Conservation (phyloP, 176 grass and related monocot genomes). For the Raddia distichophylla region DNA sequence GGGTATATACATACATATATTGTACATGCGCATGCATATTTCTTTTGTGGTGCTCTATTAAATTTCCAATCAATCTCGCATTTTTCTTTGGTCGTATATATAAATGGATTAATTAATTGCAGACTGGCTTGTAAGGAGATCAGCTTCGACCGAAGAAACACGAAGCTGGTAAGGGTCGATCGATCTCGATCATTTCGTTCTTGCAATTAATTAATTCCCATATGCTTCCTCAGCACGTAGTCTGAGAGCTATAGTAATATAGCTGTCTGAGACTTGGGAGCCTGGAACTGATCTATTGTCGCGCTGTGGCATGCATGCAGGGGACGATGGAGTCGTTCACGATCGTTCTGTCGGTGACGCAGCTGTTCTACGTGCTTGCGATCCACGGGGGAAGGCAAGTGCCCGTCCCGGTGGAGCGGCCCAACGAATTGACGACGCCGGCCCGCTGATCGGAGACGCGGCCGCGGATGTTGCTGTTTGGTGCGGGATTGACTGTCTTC, state of each 20-base stretch:
- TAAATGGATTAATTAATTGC: background rate
- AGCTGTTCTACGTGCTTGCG: conserved; percentile 69
- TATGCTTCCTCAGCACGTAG: background rate
- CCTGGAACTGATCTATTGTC: background rate
- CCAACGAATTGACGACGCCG: background rate
- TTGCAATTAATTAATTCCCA: background rate
- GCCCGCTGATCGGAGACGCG: background rate
- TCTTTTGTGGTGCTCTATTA: too few relatives aligned
- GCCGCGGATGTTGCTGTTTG: background rate
- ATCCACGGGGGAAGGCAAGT: conserved; percentile 52
- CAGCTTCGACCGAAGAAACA: conserved; percentile 63
- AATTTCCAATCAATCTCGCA: too few relatives aligned
- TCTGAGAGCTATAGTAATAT: background rate
- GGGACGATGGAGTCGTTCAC: conserved; percentile 87
- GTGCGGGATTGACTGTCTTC: background rate
- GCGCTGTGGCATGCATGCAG: conserved; percentile 45
- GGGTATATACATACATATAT: conserved; percentile 45
- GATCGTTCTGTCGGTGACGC: conserved; percentile 75
- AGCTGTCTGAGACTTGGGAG: too few relatives aligned
- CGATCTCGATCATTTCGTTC: too few relatives aligned
- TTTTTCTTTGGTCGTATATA: too few relatives aligned
- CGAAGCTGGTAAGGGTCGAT: conserved; percentile 56
- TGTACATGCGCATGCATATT: too few relatives aligned
- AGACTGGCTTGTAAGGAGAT: conserved; percentile 86
- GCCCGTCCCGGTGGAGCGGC: conserved; percentile 33